Evolutionary conservation across 805 yeast species (phyloP), one percentile per base, ranked within the genome.

Genomic region (Nakazawaea populi): DNA sequence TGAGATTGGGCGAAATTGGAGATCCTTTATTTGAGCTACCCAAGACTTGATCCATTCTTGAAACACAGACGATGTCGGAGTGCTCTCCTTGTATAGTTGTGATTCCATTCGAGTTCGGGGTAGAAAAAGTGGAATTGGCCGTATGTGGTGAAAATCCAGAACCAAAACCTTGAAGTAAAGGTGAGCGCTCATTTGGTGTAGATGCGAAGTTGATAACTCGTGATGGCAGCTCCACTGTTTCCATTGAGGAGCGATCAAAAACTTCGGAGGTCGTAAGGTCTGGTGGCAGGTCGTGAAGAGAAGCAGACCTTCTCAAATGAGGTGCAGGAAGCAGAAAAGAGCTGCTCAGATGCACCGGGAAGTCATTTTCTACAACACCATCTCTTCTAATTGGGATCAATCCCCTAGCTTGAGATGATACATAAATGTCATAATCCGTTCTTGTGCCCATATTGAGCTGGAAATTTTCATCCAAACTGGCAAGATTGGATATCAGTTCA

Each of bases 341-440:
- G 6, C 27, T 28, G 18, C 36, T 18, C 18, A 42, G 6, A 42
- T 18, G 34, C 5, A 28, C 14, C 10, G 6, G 4, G 11, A 11
- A 18, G 9, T 27, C 35, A 11, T 29, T 10, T 5, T 2, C 8
- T 27, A n/a, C 44, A 6, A 18, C n/a, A 9, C 27, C 7, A 32
- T 63, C 67, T 44, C 61, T 52, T 41, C 62, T 49, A 8, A 64
- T 62, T 3, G 65, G 60, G 18, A 61, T 53, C 1, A 53, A 52
- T 5, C 42, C 52, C 4, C 54, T 47, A 6, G 58, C 62, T 1
- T 59, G 28, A 3, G 63, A 55, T 5, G 57, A 57, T 29, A 64
- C 40, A n/a, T 61, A 59, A 30, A 48, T 48, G 37, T 51, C 57
- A 31, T 54, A 58, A 53, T 52, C n/a, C 53, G 54, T 27, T 44